Conservation (phyloP, 345 rosid genomes). For the Trapa incisa region DNA sequence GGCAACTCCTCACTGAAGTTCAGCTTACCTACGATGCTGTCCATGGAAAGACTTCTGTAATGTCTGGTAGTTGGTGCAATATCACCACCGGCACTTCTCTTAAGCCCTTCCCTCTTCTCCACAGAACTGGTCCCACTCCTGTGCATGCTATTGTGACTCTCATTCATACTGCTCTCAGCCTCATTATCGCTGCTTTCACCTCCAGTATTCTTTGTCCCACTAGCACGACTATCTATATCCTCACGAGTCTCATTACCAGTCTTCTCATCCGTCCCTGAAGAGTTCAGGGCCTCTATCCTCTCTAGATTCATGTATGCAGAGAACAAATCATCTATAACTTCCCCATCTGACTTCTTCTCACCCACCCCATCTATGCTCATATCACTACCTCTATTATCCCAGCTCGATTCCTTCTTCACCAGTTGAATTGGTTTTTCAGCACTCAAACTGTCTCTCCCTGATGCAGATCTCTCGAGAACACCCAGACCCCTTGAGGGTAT, state of each 20-base stretch:
- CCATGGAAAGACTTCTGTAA: constrained; percentile 86
- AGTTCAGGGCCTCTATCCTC: constrained; percentile 62
- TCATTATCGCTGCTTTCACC: constrained; percentile 83
- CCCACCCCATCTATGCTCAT: constrained; percentile 47
- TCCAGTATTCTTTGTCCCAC: constrained; percentile 79
- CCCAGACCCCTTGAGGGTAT: constrained; percentile 36
- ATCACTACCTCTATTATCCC: constrained; percentile 11
- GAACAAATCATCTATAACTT: constrained; percentile 76
- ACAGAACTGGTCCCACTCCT: constrained; percentile 27
- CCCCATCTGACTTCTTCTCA: constrained; percentile 69
- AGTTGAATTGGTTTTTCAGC: constrained; percentile 30
- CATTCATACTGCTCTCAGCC: constrained; percentile 81
- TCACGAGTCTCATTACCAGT: constrained; percentile 55
- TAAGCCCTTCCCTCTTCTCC: constrained; percentile 60
- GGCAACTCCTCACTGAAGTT: constrained; percentile 72
- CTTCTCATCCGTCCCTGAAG: constrained; percentile 68
- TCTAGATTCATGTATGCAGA: constrained; percentile 95
- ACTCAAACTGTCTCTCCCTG: constrained; percentile 30
- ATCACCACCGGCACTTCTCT: constrained; percentile 70
- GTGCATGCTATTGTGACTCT: constrained; percentile 33
- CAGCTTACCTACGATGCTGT: constrained; percentile 77
- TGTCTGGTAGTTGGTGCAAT: constrained; percentile 68
- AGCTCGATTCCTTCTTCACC: constrained; percentile 37
- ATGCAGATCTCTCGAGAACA: constrained; percentile 32
- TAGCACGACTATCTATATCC: constrained; percentile 81